Evolutionary conservation across 2,329 filamentous ascomycete genomes (phyloP), one percentile per base, ranked within the genome.

Genomic region (Aspergillus latus): DNA sequence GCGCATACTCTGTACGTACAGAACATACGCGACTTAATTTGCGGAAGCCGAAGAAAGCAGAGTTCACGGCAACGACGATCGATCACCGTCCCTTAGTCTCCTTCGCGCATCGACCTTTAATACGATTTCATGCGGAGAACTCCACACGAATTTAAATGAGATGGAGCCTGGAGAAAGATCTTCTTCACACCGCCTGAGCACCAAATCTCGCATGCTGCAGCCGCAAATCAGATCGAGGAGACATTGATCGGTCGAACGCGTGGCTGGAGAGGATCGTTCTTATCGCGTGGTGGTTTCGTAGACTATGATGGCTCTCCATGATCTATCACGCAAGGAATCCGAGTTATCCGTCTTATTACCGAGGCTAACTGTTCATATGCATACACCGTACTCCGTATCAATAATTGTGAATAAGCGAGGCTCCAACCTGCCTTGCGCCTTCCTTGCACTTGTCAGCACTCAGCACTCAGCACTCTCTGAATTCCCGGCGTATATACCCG

Each of bases 401-500:
- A 5, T 28, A 5, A 28, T 28, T 28, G 4, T 28, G 34, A 36
- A 4, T 15, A 52, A 30, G 39, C 30, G 7, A 15, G 29, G 21
- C 26, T 16, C 29, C 36, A 13, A 9, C 30, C 4, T 30, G 21
- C 28, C 32, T 13, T 26, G 26, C 26, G 4, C 26, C 26, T 26
- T 3, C 26, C 26, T 26, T 26, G 26, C 26, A 26, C 26, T 5
- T 28, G 26, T 4, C 26, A 5, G 26, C 26, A 28, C 26, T 28
- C 26, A 28, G 26, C 3, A 28, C 3, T 28, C 26, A 28, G 26
- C 26, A 11, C 26, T 9, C 49, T 45, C 40, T 52, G 29, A 52
- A 45, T 36, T 28, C 29, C 15, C 30, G 16, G 40, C 49, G 49
- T 42, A 29, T 52, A 45, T 45, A 45, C 40, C 49, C 49, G 49